These are phyloP conservation scores for Gleditsia sinensis DNA, from an alignment of 306 rosid species.

Conservation along the genomic window DNA sequence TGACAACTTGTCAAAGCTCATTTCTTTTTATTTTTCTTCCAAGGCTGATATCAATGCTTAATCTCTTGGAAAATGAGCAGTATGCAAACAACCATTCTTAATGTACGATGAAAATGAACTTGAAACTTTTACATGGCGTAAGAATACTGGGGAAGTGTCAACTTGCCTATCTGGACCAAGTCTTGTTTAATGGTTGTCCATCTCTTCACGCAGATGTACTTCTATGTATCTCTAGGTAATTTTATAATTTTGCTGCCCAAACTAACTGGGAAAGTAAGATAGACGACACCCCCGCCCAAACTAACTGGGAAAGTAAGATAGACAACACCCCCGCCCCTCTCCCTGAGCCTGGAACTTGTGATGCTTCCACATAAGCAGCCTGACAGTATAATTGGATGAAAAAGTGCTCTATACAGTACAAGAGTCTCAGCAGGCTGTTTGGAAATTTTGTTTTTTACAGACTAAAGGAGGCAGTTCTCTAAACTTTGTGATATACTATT, in stretches of 20 bases:
- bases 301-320: too few relatives aligned
- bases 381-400: neutral
- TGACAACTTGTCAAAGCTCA: neutral
- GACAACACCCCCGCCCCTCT: too few relatives aligned
- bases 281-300: neutral
- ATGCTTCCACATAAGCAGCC: neutral
- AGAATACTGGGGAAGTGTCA: neutral
- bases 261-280: neutral
- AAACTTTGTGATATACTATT: neutral
- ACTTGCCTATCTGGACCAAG: neutral
- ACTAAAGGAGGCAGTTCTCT: neutral
- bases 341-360: neutral
- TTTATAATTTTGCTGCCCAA: neutral
- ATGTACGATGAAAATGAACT: neutral
- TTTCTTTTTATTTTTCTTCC: neutral
- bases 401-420: neutral
- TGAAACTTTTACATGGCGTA: neutral
- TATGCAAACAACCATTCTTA: slow-evolving; percentile 20
- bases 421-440: neutral
- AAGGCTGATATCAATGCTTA: neutral
- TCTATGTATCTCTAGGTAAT: neutral
- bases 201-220: slow-evolving; percentile 10
- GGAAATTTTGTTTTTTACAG: neutral
- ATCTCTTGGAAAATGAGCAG: slow-evolving; percentile 1
- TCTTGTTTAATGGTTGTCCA: neutral